Percentiles rank a stretch among this genome's conserved stretches.
These are phyloP conservation scores for Mesotaenium endlicherianum DNA, from an alignment of 139 green algal species.

Conservation along the genomic window DNA sequence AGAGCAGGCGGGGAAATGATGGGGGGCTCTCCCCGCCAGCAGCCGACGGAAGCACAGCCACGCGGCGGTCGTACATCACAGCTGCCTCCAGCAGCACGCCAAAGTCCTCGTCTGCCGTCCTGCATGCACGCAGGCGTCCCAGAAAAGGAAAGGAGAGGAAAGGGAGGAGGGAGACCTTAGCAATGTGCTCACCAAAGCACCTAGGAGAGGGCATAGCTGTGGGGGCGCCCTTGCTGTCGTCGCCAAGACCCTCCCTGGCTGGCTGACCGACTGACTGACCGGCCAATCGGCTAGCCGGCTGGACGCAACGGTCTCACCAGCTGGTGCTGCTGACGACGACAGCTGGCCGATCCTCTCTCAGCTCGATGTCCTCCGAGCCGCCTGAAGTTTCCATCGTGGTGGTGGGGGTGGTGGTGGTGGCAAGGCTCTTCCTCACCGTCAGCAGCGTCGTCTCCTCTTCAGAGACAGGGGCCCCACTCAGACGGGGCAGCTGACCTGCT, in stretches of 20 bases:
- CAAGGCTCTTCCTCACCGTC: neutral
- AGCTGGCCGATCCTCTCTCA: constrained; percentile 63
- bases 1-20: constrained; percentile 57
- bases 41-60: too few relatives aligned
- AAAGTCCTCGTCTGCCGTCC: constrained; percentile 97
- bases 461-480: neutral
- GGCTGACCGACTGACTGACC: too few relatives aligned
- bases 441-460: too few relatives aligned
- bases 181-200: neutral
- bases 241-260: neutral
- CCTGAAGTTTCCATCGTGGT: neutral
- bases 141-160: neutral
- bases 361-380: neutral
- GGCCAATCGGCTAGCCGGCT: too few relatives aligned
- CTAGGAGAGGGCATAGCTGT: neutral
- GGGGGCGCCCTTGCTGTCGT: neutral
- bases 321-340: constrained; percentile 91
- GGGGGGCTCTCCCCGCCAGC: neutral
- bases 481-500: neutral
- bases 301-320: too few relatives aligned
- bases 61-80: constrained; percentile 55
- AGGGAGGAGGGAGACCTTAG: neutral
- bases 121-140: neutral
- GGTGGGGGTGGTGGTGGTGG: neutral
- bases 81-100: constrained; percentile 77